phyloP scores from a whole-genome alignment of 2,329 filamentous ascomycete species.

The Aspergillus hiratsukae region DNA sequence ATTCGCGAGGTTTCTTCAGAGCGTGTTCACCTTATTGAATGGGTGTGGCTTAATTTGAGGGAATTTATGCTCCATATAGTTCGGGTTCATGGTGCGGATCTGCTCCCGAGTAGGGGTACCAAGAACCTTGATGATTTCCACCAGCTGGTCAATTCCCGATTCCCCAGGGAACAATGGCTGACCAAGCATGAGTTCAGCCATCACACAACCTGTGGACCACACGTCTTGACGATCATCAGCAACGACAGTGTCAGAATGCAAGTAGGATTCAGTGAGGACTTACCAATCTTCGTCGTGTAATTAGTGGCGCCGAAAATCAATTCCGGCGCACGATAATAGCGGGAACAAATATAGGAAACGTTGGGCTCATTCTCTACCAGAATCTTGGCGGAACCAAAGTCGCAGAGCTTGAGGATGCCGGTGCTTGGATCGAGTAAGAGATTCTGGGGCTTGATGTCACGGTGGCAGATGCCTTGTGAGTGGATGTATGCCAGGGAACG shows the following conservation, averaged over 20 bases:
- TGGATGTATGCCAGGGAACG: conserved; percentile 97
- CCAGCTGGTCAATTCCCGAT: conserved; percentile 95
- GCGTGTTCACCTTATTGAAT: conserved; percentile 72
- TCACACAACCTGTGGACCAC: conserved; percentile 98
- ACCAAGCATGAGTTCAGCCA: conserved; percentile 98
- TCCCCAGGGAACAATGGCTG: conserved; percentile 97
- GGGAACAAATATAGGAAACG: conserved; percentile 98
- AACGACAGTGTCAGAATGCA: conserved; percentile 4
- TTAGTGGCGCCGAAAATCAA: conserved; percentile 98
- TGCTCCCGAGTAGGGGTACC: conserved; percentile 96
- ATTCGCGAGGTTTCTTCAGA: background rate
- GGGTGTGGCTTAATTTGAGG: conserved; percentile 99
- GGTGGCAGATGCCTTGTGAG: conserved; percentile 97
- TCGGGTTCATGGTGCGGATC: conserved; percentile 99
- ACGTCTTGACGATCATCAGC: conserved; percentile 62
- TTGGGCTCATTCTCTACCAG: conserved; percentile 98
- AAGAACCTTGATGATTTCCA: conserved; percentile 98
- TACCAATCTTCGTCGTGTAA: conserved; percentile 99
- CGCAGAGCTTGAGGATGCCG: conserved; percentile 92
- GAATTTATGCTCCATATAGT: conserved; percentile 99
- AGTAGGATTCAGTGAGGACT: conserved; percentile 6
- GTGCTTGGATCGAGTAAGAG: conserved; percentile 86
- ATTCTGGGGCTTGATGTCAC: conserved; percentile 99
- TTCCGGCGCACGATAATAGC: conserved; percentile 97
- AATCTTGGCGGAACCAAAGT: conserved; percentile 98